Evolutionary conservation across 371 early-diverging fungal genomes (phyloP).

Genomic region (Mortierella sp.): DNA sequence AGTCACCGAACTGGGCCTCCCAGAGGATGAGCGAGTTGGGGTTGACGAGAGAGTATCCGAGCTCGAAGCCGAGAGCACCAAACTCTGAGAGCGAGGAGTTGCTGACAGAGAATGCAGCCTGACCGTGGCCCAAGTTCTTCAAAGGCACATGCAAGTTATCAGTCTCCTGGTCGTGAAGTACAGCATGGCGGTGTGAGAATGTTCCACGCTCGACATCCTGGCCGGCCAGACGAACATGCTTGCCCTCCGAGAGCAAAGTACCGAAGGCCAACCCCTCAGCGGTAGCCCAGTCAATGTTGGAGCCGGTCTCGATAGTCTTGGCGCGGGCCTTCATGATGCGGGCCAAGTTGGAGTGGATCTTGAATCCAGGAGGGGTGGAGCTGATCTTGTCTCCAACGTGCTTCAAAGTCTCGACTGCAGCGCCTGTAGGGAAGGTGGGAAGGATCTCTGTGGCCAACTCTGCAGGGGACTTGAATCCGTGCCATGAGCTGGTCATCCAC

Average conservation of each 20-base stretch:
- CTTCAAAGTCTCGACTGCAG: conserved; percentile 75
- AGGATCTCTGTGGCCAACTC: conserved; percentile 79
- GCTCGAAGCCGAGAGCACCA: conserved; percentile 96
- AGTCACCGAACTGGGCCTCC: conserved; percentile 99
- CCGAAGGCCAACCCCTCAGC: conserved; percentile 97
- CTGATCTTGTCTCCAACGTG: conserved; percentile 86
- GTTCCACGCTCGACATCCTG: conserved; percentile 99
- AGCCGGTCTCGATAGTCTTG: conserved; percentile 80
- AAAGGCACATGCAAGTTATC: conserved; percentile 80
- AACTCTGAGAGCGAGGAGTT: conserved; percentile 97
- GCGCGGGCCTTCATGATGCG: conserved; percentile 87
- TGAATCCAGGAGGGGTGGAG: conserved; percentile 87
- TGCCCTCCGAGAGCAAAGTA: conserved; percentile 87
- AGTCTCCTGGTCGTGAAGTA: conserved; percentile 92
- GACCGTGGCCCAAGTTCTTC: conserved; percentile 84
- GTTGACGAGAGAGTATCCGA: conserved; percentile 94
- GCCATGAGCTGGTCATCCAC: conserved; percentile 96
- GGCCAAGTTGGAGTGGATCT: conserved; percentile 86
- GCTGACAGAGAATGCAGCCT: conserved; percentile 88
- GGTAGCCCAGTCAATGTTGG: conserved; percentile 96
- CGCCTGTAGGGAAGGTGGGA: conserved; percentile 87
- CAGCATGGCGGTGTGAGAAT: conserved; percentile 97
- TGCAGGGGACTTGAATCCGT: conserved; percentile 86
- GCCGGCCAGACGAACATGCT: conserved; percentile 92
- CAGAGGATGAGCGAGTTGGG: conserved; percentile 94